These are phyloP conservation scores for Antarctomyces pellizariae DNA, from an alignment of 495 filamentous ascomycete genomes.

Conservation along the genomic window DNA sequence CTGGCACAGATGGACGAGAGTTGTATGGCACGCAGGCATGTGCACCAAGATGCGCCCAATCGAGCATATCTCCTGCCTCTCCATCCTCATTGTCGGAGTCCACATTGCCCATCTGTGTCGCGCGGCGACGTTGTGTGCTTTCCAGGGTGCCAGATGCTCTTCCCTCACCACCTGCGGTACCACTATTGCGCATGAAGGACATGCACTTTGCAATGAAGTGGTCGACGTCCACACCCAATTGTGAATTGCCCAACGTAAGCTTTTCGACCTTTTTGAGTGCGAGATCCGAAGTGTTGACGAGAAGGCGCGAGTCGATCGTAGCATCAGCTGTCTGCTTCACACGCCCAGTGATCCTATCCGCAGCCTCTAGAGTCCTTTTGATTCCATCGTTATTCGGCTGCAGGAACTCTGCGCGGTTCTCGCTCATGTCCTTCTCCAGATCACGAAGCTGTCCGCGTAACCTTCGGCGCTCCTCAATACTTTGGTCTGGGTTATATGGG, in stretches of 20 bases:
- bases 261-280: slow-evolving; percentile 48
- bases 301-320: slow-evolving; percentile 62
- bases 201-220: slow-evolving; percentile 87
- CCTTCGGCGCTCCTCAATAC: slow-evolving; percentile 47
- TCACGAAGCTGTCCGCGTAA: slow-evolving; percentile 46
- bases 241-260: slow-evolving; percentile 40
- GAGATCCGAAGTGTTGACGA: slow-evolving; percentile 58
- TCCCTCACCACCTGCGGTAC: not conserved
- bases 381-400: slow-evolving; percentile 36
- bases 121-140: slow-evolving; percentile 19
- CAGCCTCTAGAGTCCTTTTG: slow-evolving; percentile 31
- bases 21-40: slow-evolving; percentile 49
- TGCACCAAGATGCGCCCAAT: slow-evolving; percentile 71
- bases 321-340: slow-evolving; percentile 91
- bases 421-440: slow-evolving; percentile 40
- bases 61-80: slow-evolving; percentile 52
- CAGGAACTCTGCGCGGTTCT: slow-evolving; percentile 44
- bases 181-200: slow-evolving; percentile 56
- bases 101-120: slow-evolving; percentile 14
- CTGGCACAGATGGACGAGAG: slow-evolving; percentile 49
- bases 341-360: slow-evolving; percentile 36
- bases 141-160: slow-evolving; percentile 18
- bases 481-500: slow-evolving; percentile 85
- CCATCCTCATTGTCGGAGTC: slow-evolving; percentile 32
- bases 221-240: slow-evolving; percentile 64